phyloP scores from a whole-genome alignment of 164 flowering plant genomes.

The Vitis riparia region DNA sequence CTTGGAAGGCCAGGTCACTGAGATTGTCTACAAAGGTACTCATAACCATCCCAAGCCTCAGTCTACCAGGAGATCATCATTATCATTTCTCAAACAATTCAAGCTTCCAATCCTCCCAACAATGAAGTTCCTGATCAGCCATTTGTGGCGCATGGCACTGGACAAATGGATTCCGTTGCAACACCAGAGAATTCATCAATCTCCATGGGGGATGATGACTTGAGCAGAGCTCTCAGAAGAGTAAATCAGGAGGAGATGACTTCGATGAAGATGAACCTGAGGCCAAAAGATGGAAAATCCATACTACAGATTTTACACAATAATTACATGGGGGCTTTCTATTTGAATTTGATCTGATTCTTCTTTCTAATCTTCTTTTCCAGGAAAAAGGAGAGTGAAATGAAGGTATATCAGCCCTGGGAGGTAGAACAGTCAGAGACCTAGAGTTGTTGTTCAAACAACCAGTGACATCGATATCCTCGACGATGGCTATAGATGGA shows the following conservation, averaged over 20 bases:
- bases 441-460: constrained; percentile 78
- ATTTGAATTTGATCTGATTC: neutral
- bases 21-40: constrained; percentile 72
- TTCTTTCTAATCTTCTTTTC: neutral
- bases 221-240: constrained; percentile 52
- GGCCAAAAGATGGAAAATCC: constrained; percentile 65
- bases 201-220: constrained; percentile 69
- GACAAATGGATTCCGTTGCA: constrained; percentile 44
- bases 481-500: constrained; percentile 76
- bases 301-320: neutral
- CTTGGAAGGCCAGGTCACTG: constrained; percentile 73
- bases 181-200: constrained; percentile 78
- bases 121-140: constrained; percentile 35
- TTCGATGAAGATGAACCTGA: constrained; percentile 73
- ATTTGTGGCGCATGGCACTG: constrained; percentile 18
- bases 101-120: constrained; percentile 16
- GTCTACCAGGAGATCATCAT: constrained; percentile 56
- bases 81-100: constrained; percentile 22
- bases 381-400: constrained; percentile 60
- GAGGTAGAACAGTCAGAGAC: constrained; percentile 66
- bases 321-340: neutral
- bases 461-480: constrained; percentile 76
- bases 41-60: constrained; percentile 83
- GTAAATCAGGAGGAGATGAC: constrained; percentile 57
- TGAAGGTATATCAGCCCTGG: constrained; percentile 55